Conservation (phyloP, 129 eudicot genomes). For the Tagetes erecta region DNA sequence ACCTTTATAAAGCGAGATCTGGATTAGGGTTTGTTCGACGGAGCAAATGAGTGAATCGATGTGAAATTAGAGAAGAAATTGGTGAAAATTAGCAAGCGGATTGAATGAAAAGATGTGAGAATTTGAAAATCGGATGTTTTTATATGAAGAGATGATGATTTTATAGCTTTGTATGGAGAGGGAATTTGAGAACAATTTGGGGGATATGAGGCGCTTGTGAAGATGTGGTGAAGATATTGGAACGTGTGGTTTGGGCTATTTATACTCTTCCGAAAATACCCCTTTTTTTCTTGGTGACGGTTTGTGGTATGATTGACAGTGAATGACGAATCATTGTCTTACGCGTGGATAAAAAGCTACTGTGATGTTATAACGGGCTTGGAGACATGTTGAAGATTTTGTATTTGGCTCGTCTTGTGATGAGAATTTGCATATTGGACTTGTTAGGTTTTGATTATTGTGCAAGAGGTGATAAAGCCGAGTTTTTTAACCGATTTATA, state of each 20-base stretch:
- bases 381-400: neutral
- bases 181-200: neutral
- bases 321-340: neutral
- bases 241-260: neutral
- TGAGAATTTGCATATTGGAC: neutral
- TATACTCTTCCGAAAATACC: neutral
- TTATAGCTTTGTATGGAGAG: neutral
- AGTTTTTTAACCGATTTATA: too few species aligned
- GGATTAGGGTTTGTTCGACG: neutral
- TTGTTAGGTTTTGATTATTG: too few species aligned
- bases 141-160: neutral
- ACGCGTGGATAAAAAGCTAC: neutral
- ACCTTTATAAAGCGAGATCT: neutral
- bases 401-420: neutral
- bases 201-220: neutral
- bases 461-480: too few species aligned
- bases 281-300: neutral
- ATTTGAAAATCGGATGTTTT: neutral
- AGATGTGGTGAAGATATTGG: slow-evolving; percentile 3
- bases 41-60: neutral
- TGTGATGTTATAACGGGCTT: neutral
- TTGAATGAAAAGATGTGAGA: neutral
- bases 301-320: neutral
- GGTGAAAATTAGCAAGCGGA: neutral
- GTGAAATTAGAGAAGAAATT: neutral